phyloP scores from a whole-genome alignment of 192 early-diverging fungal species.

The Coemansia sp. region DNA sequence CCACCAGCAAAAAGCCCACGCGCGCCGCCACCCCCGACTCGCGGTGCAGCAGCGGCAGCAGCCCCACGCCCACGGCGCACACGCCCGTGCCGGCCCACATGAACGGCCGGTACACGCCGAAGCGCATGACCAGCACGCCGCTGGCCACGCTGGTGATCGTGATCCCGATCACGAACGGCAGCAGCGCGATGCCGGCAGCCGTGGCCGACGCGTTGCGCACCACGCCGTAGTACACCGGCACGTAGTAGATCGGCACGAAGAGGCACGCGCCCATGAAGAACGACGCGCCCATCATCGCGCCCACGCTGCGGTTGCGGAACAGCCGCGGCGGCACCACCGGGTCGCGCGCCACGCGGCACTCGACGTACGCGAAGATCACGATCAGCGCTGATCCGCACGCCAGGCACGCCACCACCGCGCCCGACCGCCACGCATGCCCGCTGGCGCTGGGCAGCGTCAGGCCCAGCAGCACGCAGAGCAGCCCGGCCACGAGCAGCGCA shows the following conservation, averaged over 20 bases:
- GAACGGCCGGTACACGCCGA: constrained; percentile 62
- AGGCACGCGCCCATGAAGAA: constrained; percentile 61
- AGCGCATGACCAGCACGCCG: constrained; percentile 61
- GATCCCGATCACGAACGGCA: constrained; percentile 57
- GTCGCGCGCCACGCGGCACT: constrained; percentile 55
- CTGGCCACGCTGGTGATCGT: constrained; percentile 59
- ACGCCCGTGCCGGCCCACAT: constrained; percentile 69
- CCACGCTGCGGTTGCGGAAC: constrained; percentile 57
- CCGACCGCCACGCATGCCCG: constrained; percentile 59
- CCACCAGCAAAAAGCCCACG: constrained; percentile 63
- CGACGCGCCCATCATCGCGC: constrained; percentile 50
- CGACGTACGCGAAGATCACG: constrained; percentile 44
- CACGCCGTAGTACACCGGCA: constrained; percentile 63
- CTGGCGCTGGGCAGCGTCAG: constrained; percentile 67
- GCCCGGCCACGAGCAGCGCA: constrained; percentile 54
- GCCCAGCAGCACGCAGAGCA: constrained; percentile 62
- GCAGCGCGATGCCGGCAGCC: constrained; percentile 54
- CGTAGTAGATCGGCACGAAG: constrained; percentile 61
- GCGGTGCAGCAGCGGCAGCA: constrained; percentile 56
- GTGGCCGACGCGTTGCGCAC: constrained; percentile 58
- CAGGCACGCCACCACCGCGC: constrained; percentile 59
- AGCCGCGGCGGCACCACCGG: constrained; percentile 65
- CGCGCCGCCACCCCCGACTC: constrained; percentile 50
- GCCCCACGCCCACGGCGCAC: constrained; percentile 57
- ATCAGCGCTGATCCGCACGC: constrained; percentile 52